Base-by-base conservation (phyloP, 495 filamentous ascomycete species). In the Xanthoparmelia taractica region DNA sequence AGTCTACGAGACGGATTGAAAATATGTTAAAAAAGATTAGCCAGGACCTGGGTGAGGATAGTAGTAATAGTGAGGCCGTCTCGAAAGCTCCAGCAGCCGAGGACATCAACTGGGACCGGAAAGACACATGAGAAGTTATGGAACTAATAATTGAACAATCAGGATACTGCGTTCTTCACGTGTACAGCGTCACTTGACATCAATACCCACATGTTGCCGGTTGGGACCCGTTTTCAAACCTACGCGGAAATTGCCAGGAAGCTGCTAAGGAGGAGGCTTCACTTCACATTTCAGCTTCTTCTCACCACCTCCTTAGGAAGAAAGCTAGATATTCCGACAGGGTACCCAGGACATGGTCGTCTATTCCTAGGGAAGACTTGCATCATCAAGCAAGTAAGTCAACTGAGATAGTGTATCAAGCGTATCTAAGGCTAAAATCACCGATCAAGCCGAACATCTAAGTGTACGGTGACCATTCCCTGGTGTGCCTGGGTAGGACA, bases 1-100 rank as follows among this genome's bases (percentile, higher is more conserved):
- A 63, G 36, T 33, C 67, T 12, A 74, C 66, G 8, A 29, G 34
- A 52, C 61, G 72, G 25, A 75, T 76, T 31, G 74, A 76, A 57
- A 50, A 37, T 50, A 66, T 75, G 66, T 55, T 76, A 15, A 60
- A 37, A 27, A 69, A 65, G 25, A 38, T 73, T 11, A 63, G 66
- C 55, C 63, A 63, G 57, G 63, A 66, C n/a, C 25, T 69, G 31
- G 65, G 59, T 27, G 64, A 61, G 54, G 65, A 65, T 36, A 56
- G 59, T 20, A 64, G 57, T 60, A 59, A 43, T 37, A 56, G 54
- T 31, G 61, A 61, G 25, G 17, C 2, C 1, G 7, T 45, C 10
- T 25, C 50, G 8, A 31, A 18, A 57, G 10, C 17, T 33, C 50
- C 15, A 54, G 31, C 48, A 31, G 17, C 29, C 29, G 6, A 33